phyloP scores from a whole-genome alignment of 2,329 filamentous ascomycete species.

The Madurella mycetomatis region DNA sequence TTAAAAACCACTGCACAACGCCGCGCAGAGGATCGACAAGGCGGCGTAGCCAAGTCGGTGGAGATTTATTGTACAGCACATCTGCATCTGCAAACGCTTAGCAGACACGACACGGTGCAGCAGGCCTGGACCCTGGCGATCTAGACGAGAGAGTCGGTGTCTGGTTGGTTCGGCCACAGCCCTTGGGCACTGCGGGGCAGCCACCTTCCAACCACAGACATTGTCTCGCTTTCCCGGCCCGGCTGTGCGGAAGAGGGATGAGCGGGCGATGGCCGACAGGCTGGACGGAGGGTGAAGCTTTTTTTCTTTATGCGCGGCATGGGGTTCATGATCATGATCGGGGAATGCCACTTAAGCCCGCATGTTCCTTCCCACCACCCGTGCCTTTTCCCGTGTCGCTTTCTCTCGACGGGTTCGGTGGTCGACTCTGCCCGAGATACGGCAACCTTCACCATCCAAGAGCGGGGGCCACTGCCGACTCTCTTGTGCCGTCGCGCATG shows the following conservation, averaged over 20 bases:
- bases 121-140: background rate
- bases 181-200: background rate
- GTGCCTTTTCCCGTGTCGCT: background rate
- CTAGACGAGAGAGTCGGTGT: background rate
- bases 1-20: background rate
- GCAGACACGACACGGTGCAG: background rate
- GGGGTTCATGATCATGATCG: background rate
- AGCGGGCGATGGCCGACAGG: background rate
- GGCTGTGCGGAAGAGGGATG: background rate
- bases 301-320: too few relatives aligned
- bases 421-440: too few relatives aligned
- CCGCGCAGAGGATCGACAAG: background rate
- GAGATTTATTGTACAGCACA: background rate
- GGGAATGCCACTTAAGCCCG: background rate
- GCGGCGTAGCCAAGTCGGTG: background rate
- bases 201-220: background rate
- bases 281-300: background rate
- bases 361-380: background rate
- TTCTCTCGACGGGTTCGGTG: background rate
- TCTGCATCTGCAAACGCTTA: background rate
- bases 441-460: background rate
- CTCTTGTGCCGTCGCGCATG: background rate
- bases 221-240: background rate
- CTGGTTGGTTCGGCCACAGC: background rate
- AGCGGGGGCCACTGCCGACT: background rate